These are phyloP conservation scores for Periconia sp. DNA, from an alignment of 2,329 filamentous ascomycete genomes.

Conservation along the genomic window DNA sequence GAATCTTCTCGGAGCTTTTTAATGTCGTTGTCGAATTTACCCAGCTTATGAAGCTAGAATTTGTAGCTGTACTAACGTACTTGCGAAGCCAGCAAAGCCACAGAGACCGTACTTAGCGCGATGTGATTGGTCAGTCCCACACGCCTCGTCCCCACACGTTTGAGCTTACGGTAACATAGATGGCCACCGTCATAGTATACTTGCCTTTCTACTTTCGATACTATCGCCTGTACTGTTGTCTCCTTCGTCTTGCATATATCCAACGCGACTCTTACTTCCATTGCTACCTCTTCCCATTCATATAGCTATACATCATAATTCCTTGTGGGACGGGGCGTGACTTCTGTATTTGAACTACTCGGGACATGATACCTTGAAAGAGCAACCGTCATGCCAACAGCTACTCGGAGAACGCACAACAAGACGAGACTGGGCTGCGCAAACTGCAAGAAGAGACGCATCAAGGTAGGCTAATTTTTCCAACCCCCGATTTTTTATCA, in stretches of 20 bases:
- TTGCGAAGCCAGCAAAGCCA: neutral
- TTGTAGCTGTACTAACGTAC: too few species aligned
- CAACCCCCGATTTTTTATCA: neutral
- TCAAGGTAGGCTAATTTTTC: conserved; percentile 28
- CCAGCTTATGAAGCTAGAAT: too few species aligned
- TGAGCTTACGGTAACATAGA: neutral
- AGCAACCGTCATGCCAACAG: neutral
- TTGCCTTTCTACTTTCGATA: too few species aligned
- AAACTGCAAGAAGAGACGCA: conserved; percentile 38
- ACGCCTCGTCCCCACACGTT: neutral
- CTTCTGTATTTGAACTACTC: neutral
- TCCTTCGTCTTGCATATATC: too few species aligned
- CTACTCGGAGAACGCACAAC: conserved; percentile 35
- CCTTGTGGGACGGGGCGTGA: too few species aligned
- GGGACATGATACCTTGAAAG: neutral
- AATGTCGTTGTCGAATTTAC: too few species aligned
- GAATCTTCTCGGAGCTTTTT: too few species aligned
- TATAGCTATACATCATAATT: too few species aligned
- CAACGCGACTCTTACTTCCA: too few species aligned
- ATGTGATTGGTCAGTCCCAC: neutral
- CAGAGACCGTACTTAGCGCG: neutral
- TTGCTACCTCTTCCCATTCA: too few species aligned
- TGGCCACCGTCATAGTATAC: too few species aligned
- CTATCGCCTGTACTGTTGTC: too few species aligned
- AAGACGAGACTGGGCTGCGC: conserved; percentile 39